These are phyloP conservation scores for Penicillium italicum DNA, from an alignment of 2,329 filamentous ascomycete genomes.

Conservation along the genomic window DNA sequence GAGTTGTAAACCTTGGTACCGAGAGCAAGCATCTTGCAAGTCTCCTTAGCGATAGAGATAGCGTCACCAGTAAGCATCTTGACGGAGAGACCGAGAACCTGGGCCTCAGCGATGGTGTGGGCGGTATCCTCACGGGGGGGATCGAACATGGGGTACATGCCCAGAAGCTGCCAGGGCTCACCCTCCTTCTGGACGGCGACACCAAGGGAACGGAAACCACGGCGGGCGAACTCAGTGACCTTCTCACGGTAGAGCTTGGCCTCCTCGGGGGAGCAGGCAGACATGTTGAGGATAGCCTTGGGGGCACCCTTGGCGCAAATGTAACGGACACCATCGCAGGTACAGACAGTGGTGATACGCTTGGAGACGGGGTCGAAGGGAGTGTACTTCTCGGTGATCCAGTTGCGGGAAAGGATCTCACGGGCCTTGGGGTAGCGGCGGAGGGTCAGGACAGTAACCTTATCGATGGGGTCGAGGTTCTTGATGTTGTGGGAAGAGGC, in stretches of 20 bases:
- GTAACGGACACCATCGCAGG: constrained; percentile 66
- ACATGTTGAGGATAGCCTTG: constrained; percentile 68
- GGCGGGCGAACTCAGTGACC: constrained; percentile 69
- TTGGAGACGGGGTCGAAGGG: constrained; percentile 71
- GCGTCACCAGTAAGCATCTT: constrained; percentile 82
- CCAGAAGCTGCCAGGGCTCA: constrained; percentile 68
- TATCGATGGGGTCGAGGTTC: constrained; percentile 74
- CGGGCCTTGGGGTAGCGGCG: constrained; percentile 73
- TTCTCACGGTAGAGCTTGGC: constrained; percentile 67
- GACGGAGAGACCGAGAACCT: constrained; percentile 70
- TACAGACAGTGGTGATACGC: constrained; percentile 69
- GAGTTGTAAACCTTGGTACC: constrained; percentile 80
- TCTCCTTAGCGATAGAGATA: constrained; percentile 76
- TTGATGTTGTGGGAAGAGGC: constrained; percentile 76
- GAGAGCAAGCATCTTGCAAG: constrained; percentile 75
- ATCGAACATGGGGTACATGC: constrained; percentile 77
- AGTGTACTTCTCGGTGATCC: constrained; percentile 74
- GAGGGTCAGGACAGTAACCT: constrained; percentile 71
- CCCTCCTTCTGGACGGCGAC: constrained; percentile 75
- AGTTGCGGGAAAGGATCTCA: constrained; percentile 70
- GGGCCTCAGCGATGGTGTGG: constrained; percentile 72
- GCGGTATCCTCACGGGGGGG: constrained; percentile 74
- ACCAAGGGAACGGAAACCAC: constrained; percentile 77
- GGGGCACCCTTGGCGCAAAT: constrained; percentile 74
- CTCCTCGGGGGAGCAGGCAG: constrained; percentile 63